Evolutionary conservation across 768 basidiomycete species (phyloP).

Genomic region (Lactarius psammicola): DNA sequence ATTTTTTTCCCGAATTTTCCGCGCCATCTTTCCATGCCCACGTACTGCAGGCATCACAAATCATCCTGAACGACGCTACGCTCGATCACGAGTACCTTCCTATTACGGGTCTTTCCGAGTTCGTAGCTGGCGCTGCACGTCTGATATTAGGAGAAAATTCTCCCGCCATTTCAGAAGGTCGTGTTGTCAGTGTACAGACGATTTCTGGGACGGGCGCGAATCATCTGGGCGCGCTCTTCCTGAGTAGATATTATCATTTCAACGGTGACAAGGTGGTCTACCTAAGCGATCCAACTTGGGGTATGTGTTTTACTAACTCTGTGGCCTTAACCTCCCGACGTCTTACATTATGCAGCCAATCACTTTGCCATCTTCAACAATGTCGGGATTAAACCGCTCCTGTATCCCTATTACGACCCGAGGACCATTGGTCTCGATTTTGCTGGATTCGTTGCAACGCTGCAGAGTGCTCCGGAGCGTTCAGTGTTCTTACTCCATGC

Average conservation of each 20-base stretch:
- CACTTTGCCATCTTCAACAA: conserved; percentile 91
- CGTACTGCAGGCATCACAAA: conserved; percentile 61
- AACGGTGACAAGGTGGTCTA: conserved; percentile 66
- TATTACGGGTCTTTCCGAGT: conserved; percentile 84
- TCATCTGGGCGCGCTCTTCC: conserved; percentile 86
- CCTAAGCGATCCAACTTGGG: conserved; percentile 94
- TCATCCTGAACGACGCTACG: conserved; percentile 62
- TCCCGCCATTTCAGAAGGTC: conserved; percentile 63
- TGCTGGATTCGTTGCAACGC: conserved; percentile 56
- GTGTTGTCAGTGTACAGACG: conserved; percentile 83
- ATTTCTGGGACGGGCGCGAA: conserved; percentile 97
- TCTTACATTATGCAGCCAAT: conserved; percentile 54
- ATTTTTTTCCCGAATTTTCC: neutral
- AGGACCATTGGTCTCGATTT: conserved; percentile 87
- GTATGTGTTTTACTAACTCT: conserved; percentile 44
- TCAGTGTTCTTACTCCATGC: conserved; percentile 91
- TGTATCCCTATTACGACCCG: conserved; percentile 94
- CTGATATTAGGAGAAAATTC: conserved; percentile 78
- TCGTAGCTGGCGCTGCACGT: conserved; percentile 76
- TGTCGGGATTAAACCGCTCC: conserved; percentile 80
- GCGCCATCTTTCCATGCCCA: neutral
- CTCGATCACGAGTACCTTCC: conserved; percentile 93
- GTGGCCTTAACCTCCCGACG: neutral
- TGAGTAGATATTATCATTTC: conserved; percentile 78
- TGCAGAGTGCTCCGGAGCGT: conserved; percentile 64